Evolutionary conservation across 768 basidiomycete species (phyloP), one percentile per base, ranked within the genome.

Genomic region (Amanita fuliginea): DNA sequence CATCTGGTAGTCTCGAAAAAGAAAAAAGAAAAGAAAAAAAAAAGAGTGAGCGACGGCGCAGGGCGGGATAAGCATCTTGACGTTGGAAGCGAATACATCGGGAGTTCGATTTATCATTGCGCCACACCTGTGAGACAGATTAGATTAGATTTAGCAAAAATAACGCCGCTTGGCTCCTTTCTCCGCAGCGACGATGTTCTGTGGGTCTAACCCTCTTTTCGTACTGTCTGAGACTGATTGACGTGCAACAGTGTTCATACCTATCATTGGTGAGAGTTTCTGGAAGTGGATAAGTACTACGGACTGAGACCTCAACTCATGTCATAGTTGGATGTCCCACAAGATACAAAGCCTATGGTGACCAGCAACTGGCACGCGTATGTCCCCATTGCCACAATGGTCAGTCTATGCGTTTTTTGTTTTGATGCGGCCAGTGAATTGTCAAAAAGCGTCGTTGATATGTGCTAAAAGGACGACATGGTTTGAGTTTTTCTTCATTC

Each of bases 401-500:
- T 83, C 40, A 46, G 71, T 56, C 5, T n/a, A n/a, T n/a, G n/a
- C n/a, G n/a, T n/a, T n/a, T n/a, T n/a, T n/a, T n/a, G n/a, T n/a
- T n/a, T n/a, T n/a, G n/a, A n/a, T n/a, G n/a, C n/a, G n/a, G n/a
- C n/a, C n/a, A n/a, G n/a, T n/a, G n/a, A n/a, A 24, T 3, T 24
- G 22, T 24, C 22, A 24, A 26, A 30, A 30, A 84, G 84, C 68
- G 19, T 72, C 80, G 45, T 78, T 84, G 49, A 64, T 79, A 43
- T 67, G 74, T 26, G 81, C 81, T 26, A 85, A 83, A 61, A 71
- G 73, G 30, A 77, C 78, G 48, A 76, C 66, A 33, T 87, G 84
- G 86, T 83, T 89, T 59, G 82, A 86, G 62, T 60, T 89, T 40
- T 87, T 81, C 67, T 84, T 77, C 62, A 70, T 89, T 11, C 86